phyloP scores from a whole-genome alignment of 2,329 filamentous ascomycete species.

The Monilinia fructigena region DNA sequence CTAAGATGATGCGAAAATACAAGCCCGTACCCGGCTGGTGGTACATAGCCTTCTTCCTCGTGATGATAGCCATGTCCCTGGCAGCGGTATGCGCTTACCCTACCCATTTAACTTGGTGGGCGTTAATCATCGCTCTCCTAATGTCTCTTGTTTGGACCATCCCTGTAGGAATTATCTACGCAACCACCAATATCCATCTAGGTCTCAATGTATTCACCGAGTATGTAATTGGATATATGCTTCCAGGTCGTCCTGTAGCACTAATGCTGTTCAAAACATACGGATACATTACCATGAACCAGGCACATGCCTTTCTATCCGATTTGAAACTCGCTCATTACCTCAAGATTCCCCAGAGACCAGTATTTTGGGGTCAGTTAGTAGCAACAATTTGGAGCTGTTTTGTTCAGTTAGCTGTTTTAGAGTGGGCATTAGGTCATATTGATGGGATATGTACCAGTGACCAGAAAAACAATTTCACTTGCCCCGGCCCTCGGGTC shows the following conservation, averaged over 20 bases:
- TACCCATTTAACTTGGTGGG: constrained; percentile 32
- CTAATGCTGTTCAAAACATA: constrained; percentile 68
- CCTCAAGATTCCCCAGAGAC: constrained; percentile 60
- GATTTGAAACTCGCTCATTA: constrained; percentile 53
- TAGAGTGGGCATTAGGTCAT: constrained; percentile 59
- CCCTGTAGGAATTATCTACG: constrained; percentile 68
- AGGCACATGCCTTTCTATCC: constrained; percentile 23
- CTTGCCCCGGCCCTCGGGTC: constrained; percentile 47
- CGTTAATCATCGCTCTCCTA: constrained; percentile 33
- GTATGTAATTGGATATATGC: constrained; percentile 71
- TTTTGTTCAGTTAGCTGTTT: constrained; percentile 63
- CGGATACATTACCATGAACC: constrained; percentile 26
- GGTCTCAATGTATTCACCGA: constrained; percentile 73
- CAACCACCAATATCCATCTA: constrained; percentile 67
- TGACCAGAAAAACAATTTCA: constrained; percentile 47
- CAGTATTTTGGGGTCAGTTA: constrained; percentile 65
- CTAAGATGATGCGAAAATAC: constrained; percentile 57
- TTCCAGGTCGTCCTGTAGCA: constrained; percentile 66
- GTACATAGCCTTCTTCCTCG: constrained; percentile 49
- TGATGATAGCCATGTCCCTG: constrained; percentile 47
- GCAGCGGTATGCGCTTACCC: constrained; percentile 25
- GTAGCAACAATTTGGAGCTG: constrained; percentile 65
- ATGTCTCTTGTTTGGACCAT: constrained; percentile 44
- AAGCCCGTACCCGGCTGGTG: constrained; percentile 57
- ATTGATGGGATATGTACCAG: constrained; percentile 64